These are phyloP conservation scores for Corynascus novoguineensis DNA, from an alignment of 495 filamentous ascomycete species.

Conservation along the genomic window DNA sequence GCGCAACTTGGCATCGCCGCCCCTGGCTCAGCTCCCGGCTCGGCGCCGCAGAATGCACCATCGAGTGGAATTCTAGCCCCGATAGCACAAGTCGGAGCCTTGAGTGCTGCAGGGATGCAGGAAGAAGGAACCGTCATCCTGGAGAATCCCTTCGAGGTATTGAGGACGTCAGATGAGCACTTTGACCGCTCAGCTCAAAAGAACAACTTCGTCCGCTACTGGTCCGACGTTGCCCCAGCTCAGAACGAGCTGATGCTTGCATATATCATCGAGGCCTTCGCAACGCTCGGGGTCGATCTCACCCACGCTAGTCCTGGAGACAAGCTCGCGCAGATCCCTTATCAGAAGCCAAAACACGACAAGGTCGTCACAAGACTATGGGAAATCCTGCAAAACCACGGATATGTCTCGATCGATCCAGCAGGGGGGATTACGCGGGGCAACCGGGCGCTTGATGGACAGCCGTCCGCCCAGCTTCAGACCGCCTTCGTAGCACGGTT, in stretches of 20 bases:
- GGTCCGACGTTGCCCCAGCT: slow-evolving; percentile 26
- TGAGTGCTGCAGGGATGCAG: too few relatives aligned
- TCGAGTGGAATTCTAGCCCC: too few relatives aligned
- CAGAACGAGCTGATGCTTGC: slow-evolving; percentile 35
- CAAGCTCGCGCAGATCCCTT: slow-evolving; percentile 14
- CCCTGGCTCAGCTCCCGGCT: too few relatives aligned
- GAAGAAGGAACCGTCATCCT: too few relatives aligned
- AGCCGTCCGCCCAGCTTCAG: not conserved
- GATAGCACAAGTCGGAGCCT: too few relatives aligned
- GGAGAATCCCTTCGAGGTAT: too few relatives aligned
- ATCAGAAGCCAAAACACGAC: slow-evolving; percentile 20
- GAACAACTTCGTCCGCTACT: slow-evolving; percentile 24
- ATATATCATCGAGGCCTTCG: slow-evolving; percentile 41
- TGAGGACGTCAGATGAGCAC: too few relatives aligned
- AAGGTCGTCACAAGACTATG: slow-evolving; percentile 28
- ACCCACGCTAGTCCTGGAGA: slow-evolving; percentile 16
- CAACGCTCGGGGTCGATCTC: slow-evolving; percentile 30
- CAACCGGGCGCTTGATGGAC: not conserved
- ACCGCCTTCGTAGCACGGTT: not conserved
- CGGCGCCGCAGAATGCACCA: too few relatives aligned
- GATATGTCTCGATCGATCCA: not conserved
- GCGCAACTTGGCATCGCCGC: too few relatives aligned
- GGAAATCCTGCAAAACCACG: slow-evolving; percentile 27
- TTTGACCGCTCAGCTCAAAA: not conserved
- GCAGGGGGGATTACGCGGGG: not conserved